Conservation (phyloP, 176 grass and related monocot species). For the Saccharum officinarum region DNA sequence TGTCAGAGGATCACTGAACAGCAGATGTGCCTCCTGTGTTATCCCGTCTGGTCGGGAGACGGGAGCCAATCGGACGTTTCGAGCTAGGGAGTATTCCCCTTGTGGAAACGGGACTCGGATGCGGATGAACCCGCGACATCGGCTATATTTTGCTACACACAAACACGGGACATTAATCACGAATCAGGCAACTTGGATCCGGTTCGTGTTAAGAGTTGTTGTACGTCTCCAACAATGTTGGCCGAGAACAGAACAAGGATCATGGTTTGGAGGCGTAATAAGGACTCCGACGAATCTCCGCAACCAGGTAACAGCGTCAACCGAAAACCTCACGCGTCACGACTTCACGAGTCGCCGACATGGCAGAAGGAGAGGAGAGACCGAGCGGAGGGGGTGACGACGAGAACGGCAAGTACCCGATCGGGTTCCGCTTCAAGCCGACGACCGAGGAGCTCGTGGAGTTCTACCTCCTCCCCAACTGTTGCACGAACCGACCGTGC, state of each 20-base stretch:
- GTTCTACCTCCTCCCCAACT: slow-evolving; percentile 45
- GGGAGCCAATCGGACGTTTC: not conserved
- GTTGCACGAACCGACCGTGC: not conserved
- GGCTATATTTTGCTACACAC: no score
- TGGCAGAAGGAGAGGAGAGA: not conserved
- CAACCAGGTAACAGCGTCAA: not conserved
- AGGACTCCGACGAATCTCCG: not conserved
- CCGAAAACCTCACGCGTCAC: not conserved
- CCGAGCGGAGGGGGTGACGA: not conserved
- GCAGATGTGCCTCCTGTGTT: not conserved
- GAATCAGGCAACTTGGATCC: no score
- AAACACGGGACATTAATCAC: no score
- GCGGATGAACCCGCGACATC: not conserved
- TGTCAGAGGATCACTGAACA: not conserved
- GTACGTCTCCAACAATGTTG: not conserved
- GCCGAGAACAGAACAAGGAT: not conserved
- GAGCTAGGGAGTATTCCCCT: not conserved
- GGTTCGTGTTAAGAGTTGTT: not conserved
- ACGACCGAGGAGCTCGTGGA: slow-evolving; percentile 13
- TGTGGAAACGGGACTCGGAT: not conserved
- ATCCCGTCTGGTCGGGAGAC: not conserved
- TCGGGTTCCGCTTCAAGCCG: slow-evolving; percentile 30
- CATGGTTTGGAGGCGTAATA: not conserved
- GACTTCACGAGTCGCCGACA: not conserved
- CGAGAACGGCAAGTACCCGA: not conserved